phyloP scores from a whole-genome alignment of 169 alveolate genomes.

The Eimeria acervulina region DNA sequence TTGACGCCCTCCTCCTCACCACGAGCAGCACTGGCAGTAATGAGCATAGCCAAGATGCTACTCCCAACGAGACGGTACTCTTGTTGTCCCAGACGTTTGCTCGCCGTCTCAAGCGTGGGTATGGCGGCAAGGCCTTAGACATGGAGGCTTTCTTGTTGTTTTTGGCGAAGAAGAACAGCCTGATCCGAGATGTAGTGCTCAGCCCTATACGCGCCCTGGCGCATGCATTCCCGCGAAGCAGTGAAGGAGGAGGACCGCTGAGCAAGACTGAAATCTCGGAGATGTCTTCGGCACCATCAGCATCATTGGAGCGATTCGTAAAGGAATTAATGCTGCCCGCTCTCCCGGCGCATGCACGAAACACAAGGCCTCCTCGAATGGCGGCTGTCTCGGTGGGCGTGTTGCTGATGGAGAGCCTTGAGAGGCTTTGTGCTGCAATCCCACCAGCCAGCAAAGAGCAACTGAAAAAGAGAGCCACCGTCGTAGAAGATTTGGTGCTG shows the following conservation, averaged over 20 bases:
- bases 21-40: conserved; percentile 33
- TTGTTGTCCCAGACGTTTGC: conserved; percentile 59
- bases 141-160: conserved; percentile 57
- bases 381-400: conserved; percentile 75
- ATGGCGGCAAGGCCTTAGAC: conserved; percentile 39
- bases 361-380: conserved; percentile 74
- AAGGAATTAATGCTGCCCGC: conserved; percentile 73
- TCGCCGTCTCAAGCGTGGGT: conserved; percentile 66
- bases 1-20: conserved; percentile 51
- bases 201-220: conserved; percentile 44
- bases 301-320: conserved; percentile 39
- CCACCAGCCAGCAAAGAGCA: conserved; percentile 11
- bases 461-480: conserved; percentile 33
- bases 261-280: background rate
- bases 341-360: conserved; percentile 72
- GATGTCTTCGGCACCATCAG: conserved; percentile 24
- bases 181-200: conserved; percentile 55
- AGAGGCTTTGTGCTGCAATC: conserved; percentile 68
- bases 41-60: background rate
- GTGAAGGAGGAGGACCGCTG: background rate
- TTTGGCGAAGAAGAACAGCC: conserved; percentile 40
- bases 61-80: conserved; percentile 35
- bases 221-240: background rate
- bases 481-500: conserved; percentile 45
- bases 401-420: conserved; percentile 73